Base-by-base conservation (phyloP, 768 basidiomycete species). In the Psilocybe azurescens region DNA sequence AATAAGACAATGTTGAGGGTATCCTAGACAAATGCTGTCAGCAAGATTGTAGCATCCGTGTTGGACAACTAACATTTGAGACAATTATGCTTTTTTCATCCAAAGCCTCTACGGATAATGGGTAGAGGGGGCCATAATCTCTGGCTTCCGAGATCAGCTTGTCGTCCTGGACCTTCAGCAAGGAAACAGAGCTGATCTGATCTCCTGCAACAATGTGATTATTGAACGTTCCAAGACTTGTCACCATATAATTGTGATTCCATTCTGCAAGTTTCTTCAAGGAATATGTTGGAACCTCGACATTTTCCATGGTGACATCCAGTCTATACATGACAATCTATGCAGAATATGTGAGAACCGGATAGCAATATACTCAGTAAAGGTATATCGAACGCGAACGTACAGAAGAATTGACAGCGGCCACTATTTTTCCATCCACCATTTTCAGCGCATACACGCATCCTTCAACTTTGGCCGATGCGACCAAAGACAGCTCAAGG, bases 181-280 rank as follows among this genome's bases (percentile, higher is more conserved):
- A 65, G 2, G 93, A 89, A 16, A 96, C 81, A 0, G 94, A 94
- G 70, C 85, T 87, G 29, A 96, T 83, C 7, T 89, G 87, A 69
- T 97, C 95, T 38, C 91, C 92, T n/a, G 88, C 82, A 16, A 91
- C 74, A 28, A 97, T 71, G 50, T 75, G 77, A 61, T 87, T 74
- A 2, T 78, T 82, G 51, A 81, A 82, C 3, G 85, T 76, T 0
- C 83, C 85, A 20, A 97, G 74, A 58, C 85, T 87, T 3, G 84
- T 86, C 30, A 95, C 86, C 59, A 91, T 63, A 74, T 95, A 95
- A 58, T 92, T 94, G 70, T 94, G 91, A 65, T 90, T 88, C 89
- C 93, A 95, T 41, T 84, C 78, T 0, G 84, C 72, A 6, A 86
- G 66, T 32, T 78, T 77, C 41, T 78, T 68, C 13, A 91, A 72